Conservation (phyloP, 345 rosid genomes). For the Pseudoturritis turrita region DNA sequence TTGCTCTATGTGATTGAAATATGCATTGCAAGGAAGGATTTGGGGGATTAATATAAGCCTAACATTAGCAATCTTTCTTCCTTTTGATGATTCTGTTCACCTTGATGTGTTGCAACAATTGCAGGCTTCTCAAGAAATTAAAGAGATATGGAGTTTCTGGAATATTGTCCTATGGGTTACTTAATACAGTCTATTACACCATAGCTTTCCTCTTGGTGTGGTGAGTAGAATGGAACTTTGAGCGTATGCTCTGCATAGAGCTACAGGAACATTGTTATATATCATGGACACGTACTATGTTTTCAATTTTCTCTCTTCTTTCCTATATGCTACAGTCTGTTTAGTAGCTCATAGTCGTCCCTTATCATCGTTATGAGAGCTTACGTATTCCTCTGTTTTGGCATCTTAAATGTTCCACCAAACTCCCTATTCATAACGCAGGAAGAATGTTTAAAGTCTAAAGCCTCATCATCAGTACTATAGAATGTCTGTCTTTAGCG, state of each 20-base stretch:
- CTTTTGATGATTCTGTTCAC: not conserved
- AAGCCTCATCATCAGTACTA: not conserved
- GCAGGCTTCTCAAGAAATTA: constrained; percentile 59
- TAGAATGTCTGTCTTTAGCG: not conserved
- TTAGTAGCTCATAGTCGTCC: not conserved
- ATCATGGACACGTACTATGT: constrained; percentile 39
- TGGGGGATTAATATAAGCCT: not conserved
- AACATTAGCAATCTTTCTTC: not conserved
- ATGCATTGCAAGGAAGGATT: constrained; percentile 2
- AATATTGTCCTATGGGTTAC: constrained; percentile 70
- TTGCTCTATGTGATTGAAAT: not conserved
- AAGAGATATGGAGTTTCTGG: constrained; percentile 87
- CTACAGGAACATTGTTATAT: not conserved
- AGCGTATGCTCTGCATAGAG: not conserved
- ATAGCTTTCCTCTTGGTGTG: constrained; percentile 75
- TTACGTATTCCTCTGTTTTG: not conserved
- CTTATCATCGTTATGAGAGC: not conserved
- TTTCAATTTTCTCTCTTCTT: not conserved
- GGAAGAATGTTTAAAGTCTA: not conserved
- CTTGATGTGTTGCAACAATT: constrained; percentile 8
- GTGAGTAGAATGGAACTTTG: constrained; percentile 39
- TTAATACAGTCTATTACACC: constrained; percentile 76
- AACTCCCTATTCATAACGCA: not conserved
- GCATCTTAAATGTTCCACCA: not conserved
- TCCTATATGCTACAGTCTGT: not conserved